Evolutionary conservation across 345 rosid genomes (phyloP), one percentile per base, ranked within the genome.

Genomic region (Draba incana): DNA sequence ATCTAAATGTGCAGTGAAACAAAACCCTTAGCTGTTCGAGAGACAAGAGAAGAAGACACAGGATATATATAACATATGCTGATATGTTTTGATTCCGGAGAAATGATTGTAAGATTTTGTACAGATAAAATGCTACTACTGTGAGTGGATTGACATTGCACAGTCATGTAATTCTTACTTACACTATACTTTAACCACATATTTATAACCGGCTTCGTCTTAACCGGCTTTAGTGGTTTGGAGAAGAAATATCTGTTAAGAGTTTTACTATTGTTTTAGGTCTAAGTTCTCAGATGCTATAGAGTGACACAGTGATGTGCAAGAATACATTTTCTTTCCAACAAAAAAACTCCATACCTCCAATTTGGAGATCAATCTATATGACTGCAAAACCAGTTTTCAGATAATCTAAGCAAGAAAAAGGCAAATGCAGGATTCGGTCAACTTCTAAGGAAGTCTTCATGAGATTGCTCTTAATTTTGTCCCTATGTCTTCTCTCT

Each of bases 331-430:
- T n/a, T n/a, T n/a, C n/a, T n/a, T n/a, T n/a, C n/a, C n/a, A n/a
- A n/a, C n/a, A n/a, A n/a, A n/a, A n/a, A n/a, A n/a, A n/a, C n/a
- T n/a, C n/a, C 64, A 15, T 55, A 66, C 66, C 64, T 64, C 43
- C 5, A 57, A 42, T n/a, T 4, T 10, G 4, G 13, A 50, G 11
- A 70, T 79, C 67, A 84, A 62, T 70, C 75, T 73, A 84, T 2
- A 25, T 47, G 46, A 89, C 56, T 5, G 64, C 75, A 69, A 82
- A 71, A 70, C 77, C 87, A 66, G 85, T 81, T 68, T 84, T 85
- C 47, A 93, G 52, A 70, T 85, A 88, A 54, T 80, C 71, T 58
- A 80, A 72, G 74, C 94, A 88, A 0, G 92, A 80, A 69, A 93
- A 93, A 24, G 96, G 92, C 8, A 90, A 73, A 78, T 76, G 71